These are phyloP conservation scores for Viola pubescens DNA, from an alignment of 441 rosid genomes.

Conservation along the genomic window DNA sequence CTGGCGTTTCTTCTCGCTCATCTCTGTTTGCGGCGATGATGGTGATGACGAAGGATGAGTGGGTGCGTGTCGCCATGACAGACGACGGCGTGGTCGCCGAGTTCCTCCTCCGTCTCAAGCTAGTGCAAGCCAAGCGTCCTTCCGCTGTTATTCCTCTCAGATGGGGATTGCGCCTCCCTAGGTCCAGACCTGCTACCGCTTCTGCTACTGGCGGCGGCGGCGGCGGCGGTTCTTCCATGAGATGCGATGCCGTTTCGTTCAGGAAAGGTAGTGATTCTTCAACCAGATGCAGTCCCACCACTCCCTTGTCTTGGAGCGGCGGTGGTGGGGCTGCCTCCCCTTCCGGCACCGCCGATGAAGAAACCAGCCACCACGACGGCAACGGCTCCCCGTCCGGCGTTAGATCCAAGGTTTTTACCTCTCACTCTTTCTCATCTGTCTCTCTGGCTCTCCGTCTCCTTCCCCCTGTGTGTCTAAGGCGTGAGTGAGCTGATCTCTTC, in stretches of 20 bases:
- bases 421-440: background rate
- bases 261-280: conserved; percentile 44
- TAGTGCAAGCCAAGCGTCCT: conserved; percentile 28
- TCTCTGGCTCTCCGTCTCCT: background rate
- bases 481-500: conserved; percentile 17
- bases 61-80: conserved; percentile 71
- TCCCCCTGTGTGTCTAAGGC: background rate
- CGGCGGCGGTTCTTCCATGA: conserved; percentile 16
- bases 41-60: conserved; percentile 43
- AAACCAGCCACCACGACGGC: conserved; percentile 39
- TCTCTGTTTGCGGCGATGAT: conserved; percentile 8
- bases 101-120: conserved; percentile 60
- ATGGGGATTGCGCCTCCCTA: conserved; percentile 73
- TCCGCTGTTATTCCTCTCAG: conserved; percentile 27
- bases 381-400: conserved; percentile 35
- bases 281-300: conserved; percentile 71
- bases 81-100: conserved; percentile 71
- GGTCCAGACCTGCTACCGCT: conserved; percentile 31
- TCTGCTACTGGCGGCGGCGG: conserved; percentile 1
- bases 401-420: conserved; percentile 71
- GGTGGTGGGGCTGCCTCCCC: conserved; percentile 49
- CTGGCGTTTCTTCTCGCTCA: background rate
- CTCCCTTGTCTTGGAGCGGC: conserved; percentile 92
- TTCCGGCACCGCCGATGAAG: conserved; percentile 55
- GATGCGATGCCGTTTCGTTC: conserved; percentile 32